phyloP scores from a whole-genome alignment of 495 filamentous ascomycete genomes.

The Jackrogersella multiformis region DNA sequence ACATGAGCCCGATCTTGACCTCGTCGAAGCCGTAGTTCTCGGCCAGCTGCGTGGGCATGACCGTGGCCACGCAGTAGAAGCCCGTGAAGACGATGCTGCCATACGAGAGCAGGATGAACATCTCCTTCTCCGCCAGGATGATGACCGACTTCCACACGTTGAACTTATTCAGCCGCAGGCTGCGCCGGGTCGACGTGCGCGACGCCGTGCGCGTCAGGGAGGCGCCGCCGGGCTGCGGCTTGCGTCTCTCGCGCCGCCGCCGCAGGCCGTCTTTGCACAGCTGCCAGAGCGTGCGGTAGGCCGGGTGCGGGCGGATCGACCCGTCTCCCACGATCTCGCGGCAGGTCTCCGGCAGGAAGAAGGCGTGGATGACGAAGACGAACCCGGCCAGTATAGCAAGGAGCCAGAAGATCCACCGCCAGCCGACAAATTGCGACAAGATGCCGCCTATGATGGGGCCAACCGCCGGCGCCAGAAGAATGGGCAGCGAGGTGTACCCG shows the following conservation, averaged over 20 bases:
- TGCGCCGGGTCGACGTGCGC: constrained; percentile 35
- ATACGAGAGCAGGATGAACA: constrained; percentile 64
- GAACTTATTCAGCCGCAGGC: constrained; percentile 57
- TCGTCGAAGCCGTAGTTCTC: constrained; percentile 66
- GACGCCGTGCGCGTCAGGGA: constrained; percentile 15
- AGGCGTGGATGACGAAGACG: constrained; percentile 50
- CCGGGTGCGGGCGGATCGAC: constrained; percentile 54
- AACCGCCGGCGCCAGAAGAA: constrained; percentile 52
- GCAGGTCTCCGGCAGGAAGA: constrained; percentile 66
- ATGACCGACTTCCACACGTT: constrained; percentile 68
- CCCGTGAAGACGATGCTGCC: constrained; percentile 66
- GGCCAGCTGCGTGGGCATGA: constrained; percentile 59
- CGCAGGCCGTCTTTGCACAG: constrained; percentile 40
- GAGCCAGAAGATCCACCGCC: constrained; percentile 72
- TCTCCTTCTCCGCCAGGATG: constrained; percentile 69
- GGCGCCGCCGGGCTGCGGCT: neutral
- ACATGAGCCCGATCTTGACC: constrained; percentile 67
- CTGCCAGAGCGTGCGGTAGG: constrained; percentile 53
- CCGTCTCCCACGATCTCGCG: constrained; percentile 74
- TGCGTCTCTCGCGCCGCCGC: constrained; percentile 13
- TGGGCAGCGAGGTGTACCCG: constrained; percentile 45
- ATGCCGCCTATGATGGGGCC: constrained; percentile 66
- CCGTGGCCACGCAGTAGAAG: constrained; percentile 68
- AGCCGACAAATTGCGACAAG: constrained; percentile 62
- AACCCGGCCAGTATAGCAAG: constrained; percentile 59